Base-by-base conservation (phyloP, 1,284 basidiomycete genomes). In the Ustilago lituana region DNA sequence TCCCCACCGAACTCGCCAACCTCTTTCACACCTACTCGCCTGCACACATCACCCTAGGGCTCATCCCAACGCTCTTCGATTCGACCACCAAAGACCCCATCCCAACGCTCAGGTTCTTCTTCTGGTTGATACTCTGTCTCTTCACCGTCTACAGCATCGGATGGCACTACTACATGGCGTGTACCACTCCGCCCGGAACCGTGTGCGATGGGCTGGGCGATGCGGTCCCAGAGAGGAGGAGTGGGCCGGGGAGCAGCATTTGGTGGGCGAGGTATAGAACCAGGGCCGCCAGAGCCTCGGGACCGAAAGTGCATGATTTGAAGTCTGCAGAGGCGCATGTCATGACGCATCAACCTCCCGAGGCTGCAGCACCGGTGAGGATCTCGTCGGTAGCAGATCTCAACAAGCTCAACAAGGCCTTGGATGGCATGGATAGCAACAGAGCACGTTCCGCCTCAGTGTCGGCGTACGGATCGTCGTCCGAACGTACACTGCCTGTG, bases 81-180 rank as follows among this genome's bases (percentile, higher is more conserved):
- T 58, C 71, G 22, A 20, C 55, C 23, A 17, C 23, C 9, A 45
- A 64, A 17, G 59, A 76, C 22, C 63, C 76, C 4, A 17, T 45
- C 20, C 37, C 46, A 5, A 59, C 62, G n/a, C 32, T 77, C 9
- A 44, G 59, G 17, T 78, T 73, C 58, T 57, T 73, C 31, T 39
- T 47, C 29, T 54, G 62, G 32, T 35, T 87, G 7, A 88, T 90
- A 0, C 73, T 88, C 43, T 93, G 91, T 83, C 47, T 88, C 14
- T 86, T 93, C 55, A 88, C 94, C 67, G 88, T 89, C 3, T 64
- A 88, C 57, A 95, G 94, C 83, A 84, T 95, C 45, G 87, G 88
- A 74, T 86, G 84, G 68, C 91, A 95, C 79, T 96, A 96, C 83
- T 94, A 89, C 80, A 89, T 89, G 75, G 92, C 88, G 36, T 90